phyloP scores from a whole-genome alignment of 2,329 filamentous ascomycete species.

The Aureobasidium sp. region DNA sequence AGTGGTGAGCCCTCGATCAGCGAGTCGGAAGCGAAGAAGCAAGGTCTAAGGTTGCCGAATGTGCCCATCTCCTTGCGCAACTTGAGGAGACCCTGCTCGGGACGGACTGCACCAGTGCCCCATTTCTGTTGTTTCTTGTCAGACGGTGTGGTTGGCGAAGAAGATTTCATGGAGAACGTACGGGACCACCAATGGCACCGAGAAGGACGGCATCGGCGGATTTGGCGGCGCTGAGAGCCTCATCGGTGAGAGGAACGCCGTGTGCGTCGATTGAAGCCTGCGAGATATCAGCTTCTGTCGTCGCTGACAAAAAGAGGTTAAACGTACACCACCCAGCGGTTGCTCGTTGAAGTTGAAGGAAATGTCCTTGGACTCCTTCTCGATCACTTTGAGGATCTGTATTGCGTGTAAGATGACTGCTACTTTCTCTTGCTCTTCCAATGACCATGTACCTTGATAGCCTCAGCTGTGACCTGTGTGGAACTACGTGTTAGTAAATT shows the following conservation, averaged over 20 bases:
- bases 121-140: conserved; percentile 55
- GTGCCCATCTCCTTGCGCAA: conserved; percentile 91
- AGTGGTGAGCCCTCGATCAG: conserved; percentile 81
- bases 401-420: conserved; percentile 1
- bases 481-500: conserved; percentile 15
- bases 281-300: background rate
- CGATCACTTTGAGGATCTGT: conserved; percentile 71
- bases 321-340: conserved; percentile 73
- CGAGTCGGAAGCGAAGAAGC: conserved; percentile 85
- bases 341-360: conserved; percentile 89
- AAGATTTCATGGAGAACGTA: conserved; percentile 31
- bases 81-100: conserved; percentile 83
- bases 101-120: conserved; percentile 80
- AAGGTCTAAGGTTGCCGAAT: conserved; percentile 92
- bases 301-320: background rate
- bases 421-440: background rate
- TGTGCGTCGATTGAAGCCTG: conserved; percentile 83
- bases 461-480: conserved; percentile 69
- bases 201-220: conserved; percentile 82
- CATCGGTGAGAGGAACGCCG: conserved; percentile 71
- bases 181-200: conserved; percentile 88
- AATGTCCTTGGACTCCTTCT: conserved; percentile 61
- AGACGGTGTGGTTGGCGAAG: conserved; percentile 1
- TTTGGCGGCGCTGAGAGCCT: conserved; percentile 76
- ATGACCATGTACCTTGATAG: conserved; percentile 60